Conservation (phyloP, 345 rosid species). For the Corchorus olitorius region DNA sequence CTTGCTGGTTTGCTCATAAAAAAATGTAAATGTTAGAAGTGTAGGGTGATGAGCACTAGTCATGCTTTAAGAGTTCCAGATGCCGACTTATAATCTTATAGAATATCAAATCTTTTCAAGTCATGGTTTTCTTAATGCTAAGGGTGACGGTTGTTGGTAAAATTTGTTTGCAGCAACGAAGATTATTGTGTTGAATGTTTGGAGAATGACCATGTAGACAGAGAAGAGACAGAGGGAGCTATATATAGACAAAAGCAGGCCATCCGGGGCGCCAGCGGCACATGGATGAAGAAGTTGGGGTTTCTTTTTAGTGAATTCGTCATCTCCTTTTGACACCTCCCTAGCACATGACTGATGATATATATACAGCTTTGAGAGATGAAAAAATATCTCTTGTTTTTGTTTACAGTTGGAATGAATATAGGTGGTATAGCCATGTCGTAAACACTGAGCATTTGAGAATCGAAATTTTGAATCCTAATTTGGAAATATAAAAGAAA, state of each 20-base stretch:
- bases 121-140: not conserved
- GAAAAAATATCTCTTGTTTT: not conserved
- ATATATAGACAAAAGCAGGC: not conserved
- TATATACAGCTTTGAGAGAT: constrained; percentile 20
- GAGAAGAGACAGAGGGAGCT: not conserved
- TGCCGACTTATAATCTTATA: not conserved
- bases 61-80: not conserved
- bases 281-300: not conserved
- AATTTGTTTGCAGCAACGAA: constrained; percentile 48
- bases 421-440: not conserved
- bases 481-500: constrained; percentile 5
- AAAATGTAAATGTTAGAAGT: not conserved
- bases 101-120: not conserved
- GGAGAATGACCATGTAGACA: constrained; percentile 18
- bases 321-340: constrained; percentile 13
- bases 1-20: not conserved
- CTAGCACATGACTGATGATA: constrained; percentile 13
- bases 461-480: constrained; percentile 15
- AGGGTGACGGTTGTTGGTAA: not conserved
- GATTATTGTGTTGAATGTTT: constrained; percentile 50
- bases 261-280: constrained; percentile 1
- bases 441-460: not conserved
- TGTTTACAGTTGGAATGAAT: not conserved
- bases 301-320: not conserved
- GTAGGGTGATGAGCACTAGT: not conserved